Evolutionary conservation across 495 filamentous ascomycete genomes (phyloP).

Genomic region (Thermothielavioides terrestris): DNA sequence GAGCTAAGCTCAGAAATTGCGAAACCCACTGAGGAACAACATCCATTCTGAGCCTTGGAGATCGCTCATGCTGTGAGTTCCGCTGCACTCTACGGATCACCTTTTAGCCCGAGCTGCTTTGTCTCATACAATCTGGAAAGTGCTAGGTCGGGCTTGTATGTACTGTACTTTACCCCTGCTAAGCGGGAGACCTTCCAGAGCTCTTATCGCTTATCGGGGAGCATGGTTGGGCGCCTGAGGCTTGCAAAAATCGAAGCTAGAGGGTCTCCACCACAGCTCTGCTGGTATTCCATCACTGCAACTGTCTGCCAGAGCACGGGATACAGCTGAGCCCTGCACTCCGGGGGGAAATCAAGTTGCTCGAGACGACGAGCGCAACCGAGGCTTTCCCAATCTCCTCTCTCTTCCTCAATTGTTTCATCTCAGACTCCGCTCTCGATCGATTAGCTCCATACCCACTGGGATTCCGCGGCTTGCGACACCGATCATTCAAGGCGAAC

Average conservation of each 20-base stretch:
- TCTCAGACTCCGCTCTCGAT: background rate
- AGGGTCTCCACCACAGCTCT: slow-evolving; percentile 12
- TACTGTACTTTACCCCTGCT: too few relatives aligned
- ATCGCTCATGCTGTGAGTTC: too few relatives aligned
- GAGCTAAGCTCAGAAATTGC: too few relatives aligned
- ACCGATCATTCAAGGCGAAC: background rate
- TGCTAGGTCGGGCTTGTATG: too few relatives aligned
- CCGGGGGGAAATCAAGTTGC: slow-evolving; percentile 4
- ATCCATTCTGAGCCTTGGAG: too few relatives aligned
- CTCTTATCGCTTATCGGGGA: slow-evolving; percentile 3
- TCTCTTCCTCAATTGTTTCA: background rate
- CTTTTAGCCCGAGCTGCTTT: too few relatives aligned
- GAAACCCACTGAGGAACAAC: too few relatives aligned
- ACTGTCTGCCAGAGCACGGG: too few relatives aligned
- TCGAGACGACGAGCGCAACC: background rate
- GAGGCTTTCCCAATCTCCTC: slow-evolving; percentile 6
- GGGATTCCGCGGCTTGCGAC: too few relatives aligned
- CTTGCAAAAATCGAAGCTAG: slow-evolving; percentile 7
- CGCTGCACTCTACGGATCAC: too few relatives aligned
- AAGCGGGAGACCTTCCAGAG: background rate
- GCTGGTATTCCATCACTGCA: slow-evolving; percentile 5
- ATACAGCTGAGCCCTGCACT: too few relatives aligned
- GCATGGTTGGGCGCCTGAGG: background rate
- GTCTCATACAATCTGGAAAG: too few relatives aligned
- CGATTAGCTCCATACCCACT: background rate